Evolutionary conservation across 352 stramenopile genomes (phyloP), one percentile per base, ranked within the genome.

Genomic region (Ophiocytium majus): DNA sequence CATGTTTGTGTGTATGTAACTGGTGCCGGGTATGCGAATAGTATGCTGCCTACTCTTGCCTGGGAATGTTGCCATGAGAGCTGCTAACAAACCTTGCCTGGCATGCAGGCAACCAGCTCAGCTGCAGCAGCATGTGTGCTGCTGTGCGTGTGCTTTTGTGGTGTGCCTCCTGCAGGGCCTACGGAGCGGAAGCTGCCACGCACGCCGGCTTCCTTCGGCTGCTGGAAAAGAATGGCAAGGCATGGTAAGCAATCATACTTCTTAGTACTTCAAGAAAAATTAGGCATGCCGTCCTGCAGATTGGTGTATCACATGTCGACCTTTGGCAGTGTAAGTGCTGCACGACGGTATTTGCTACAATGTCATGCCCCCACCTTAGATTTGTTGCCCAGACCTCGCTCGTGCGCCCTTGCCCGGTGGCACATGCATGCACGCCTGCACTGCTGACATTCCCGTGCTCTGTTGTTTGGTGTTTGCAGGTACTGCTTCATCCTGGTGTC

Each of bases 401-500:
- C n/a, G n/a, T n/a, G n/a, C n/a, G n/a, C n/a, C n/a, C n/a, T n/a
- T n/a, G n/a, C n/a, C n/a, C n/a, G n/a, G n/a, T n/a, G n/a, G n/a
- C n/a, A n/a, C n/a, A n/a, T n/a, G n/a, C n/a, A n/a, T n/a, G n/a
- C n/a, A n/a, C n/a, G n/a, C n/a, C n/a, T n/a, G n/a, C n/a, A n/a
- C n/a, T n/a, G n/a, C 28, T 71, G 57, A 23, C 28, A 23, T 71
- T 71, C 28, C 28, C 28, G 57, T 23, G 28, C 23, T 28, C 23
- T 71, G 28, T 28, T 71, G 23, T 71, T 71, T 71, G 23, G 28
- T 78, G 35, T 14, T 43, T 78, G 66, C 66, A 78, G 66, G 66
- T 81, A 81, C 17, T 81, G 75, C 36, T 81, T 81, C 36, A 81
- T 81, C 32, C 32, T 81, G 31, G 75, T 81, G 10, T 37, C 19